These are phyloP conservation scores for Eucalyptus tenuipes DNA, from an alignment of 345 rosid genomes.

Conservation along the genomic window DNA sequence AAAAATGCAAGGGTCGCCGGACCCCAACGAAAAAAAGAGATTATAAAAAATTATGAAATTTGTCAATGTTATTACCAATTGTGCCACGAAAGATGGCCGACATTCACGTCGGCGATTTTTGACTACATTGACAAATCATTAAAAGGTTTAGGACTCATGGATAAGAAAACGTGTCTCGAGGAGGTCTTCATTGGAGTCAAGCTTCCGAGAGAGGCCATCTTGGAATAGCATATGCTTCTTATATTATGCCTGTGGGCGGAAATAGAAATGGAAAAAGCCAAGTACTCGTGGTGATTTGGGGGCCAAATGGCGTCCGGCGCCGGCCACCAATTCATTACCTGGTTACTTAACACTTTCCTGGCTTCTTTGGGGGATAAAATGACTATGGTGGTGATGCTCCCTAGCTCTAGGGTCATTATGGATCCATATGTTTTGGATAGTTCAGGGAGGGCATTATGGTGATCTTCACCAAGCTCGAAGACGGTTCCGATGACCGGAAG, in stretches of 20 bases:
- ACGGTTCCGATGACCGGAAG: not conserved
- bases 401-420: not conserved
- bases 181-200: not conserved
- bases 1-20: not conserved
- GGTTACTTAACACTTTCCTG: not conserved
- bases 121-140: too few species aligned
- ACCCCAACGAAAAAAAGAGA: not conserved
- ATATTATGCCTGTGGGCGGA: not conserved
- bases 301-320: not conserved
- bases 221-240: not conserved
- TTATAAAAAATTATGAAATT: too few species aligned
- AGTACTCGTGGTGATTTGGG: not conserved
- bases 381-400: not conserved
- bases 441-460: not conserved
- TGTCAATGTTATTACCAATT: not conserved
- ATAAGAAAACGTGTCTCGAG: not conserved
- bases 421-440: not conserved
- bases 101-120: accelerated
- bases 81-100: accelerated
- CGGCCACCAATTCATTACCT: not conserved
- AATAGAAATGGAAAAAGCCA: not conserved
- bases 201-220: not conserved
- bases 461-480: not conserved
- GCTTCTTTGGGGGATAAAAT: not conserved
- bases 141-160: not conserved